A percentile compares a stretch with the other conserved stretches of the same genome.
Conservation (phyloP, 257 asterid genomes). For the Rubia yunnanensis region DNA sequence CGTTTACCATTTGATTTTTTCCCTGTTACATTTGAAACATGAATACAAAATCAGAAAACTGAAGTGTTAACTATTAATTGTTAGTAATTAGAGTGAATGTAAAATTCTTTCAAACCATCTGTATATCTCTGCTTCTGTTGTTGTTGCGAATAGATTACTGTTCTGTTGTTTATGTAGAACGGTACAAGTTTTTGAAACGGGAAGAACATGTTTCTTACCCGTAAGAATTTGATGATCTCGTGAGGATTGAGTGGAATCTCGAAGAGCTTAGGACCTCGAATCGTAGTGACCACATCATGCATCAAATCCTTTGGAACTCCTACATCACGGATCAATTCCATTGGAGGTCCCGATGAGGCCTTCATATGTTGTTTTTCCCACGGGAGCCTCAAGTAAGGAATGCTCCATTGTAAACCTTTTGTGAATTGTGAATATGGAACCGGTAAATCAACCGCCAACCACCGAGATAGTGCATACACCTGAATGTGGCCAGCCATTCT, state of each 20-base stretch:
- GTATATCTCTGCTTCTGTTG: neutral
- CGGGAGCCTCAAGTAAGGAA: constrained; percentile 80
- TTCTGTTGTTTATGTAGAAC: too few species aligned
- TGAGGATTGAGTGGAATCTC: constrained; percentile 67
- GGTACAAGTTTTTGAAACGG: neutral
- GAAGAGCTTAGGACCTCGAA: constrained; percentile 29
- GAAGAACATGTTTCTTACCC: constrained; percentile 17
- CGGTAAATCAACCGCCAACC: constrained; percentile 73
- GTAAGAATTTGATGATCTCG: constrained; percentile 70
- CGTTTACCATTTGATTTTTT: neutral
- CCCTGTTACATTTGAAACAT: too few species aligned
- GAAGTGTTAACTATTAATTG: too few species aligned
- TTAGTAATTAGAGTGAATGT: neutral
- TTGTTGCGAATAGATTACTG: too few species aligned
- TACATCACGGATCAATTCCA: constrained; percentile 29
- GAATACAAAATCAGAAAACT: neutral
- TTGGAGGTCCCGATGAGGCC: constrained; percentile 1
- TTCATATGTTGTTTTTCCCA: constrained; percentile 46
- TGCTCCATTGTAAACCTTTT: constrained; percentile 80
- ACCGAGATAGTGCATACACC: constrained; percentile 64
- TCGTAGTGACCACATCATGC: constrained; percentile 27
- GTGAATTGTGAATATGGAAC: constrained; percentile 76
- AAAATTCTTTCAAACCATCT: neutral
- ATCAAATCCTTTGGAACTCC: constrained; percentile 26
- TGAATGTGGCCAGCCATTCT: constrained; percentile 85